Percentiles rank a stretch among this genome's conserved stretches.
These are phyloP conservation scores for Striga asiatica DNA, from an alignment of 257 asterid genomes.

Conservation along the genomic window DNA sequence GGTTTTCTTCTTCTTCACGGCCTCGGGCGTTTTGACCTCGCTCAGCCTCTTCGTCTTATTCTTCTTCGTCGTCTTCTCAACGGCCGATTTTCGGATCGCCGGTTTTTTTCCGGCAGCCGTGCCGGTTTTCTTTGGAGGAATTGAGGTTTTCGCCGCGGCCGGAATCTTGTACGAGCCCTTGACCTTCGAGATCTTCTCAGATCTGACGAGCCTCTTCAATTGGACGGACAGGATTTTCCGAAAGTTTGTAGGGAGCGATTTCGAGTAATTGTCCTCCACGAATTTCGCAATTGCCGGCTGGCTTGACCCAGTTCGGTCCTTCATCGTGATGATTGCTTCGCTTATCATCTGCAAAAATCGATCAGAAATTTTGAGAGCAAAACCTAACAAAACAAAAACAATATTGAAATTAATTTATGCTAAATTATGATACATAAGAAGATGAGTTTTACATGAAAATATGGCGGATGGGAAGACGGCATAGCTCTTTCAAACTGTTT, in stretches of 20 bases:
- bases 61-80: conserved; percentile 18
- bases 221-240: conserved; percentile 32
- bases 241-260: conserved; percentile 40
- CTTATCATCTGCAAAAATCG: conserved; percentile 32
- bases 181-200: conserved; percentile 33
- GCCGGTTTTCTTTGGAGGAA: neutral
- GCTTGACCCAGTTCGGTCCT: conserved; percentile 51
- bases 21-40: conserved; percentile 46
- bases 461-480: conserved; percentile 39
- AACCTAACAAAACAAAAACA: neutral
- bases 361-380: neutral
- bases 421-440: neutral
- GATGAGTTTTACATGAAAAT: conserved; percentile 21
- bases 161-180: conserved; percentile 42
- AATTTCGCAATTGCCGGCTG: conserved; percentile 54
- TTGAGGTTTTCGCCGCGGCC: conserved; percentile 16
- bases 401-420: neutral
- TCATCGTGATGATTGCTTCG: conserved; percentile 47
- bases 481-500: conserved; percentile 11
- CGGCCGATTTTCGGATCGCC: neutral
- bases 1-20: conserved; percentile 23
- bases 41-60: conserved; percentile 40
- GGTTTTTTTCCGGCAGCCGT: neutral
- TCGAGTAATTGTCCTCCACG: conserved; percentile 30
- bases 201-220: conserved; percentile 40